Base-by-base conservation (phyloP, 306 rosid species). In the Trifolium repens region DNA sequence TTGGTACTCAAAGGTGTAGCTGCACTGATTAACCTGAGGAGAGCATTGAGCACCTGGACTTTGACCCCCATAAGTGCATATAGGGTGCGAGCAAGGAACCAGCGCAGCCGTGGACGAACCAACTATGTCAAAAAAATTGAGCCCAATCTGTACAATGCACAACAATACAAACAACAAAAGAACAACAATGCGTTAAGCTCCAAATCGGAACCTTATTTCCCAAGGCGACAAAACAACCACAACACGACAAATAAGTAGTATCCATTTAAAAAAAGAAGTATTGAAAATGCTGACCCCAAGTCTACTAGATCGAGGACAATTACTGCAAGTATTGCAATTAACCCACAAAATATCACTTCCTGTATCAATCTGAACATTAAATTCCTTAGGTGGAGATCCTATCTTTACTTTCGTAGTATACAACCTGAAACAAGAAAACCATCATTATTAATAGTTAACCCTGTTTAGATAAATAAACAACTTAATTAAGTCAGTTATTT, bases 331-430 rank as follows among this genome's bases (percentile, higher is more conserved):
- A 79, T 81, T 88, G 87, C 99, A 90, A 76, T 87, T 91, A 65
- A 94, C 86, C 99, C 99, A 94, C 88, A 94, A 87, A 76, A 90
- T 86, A 65, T 94, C 99, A 64, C 99, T 94, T 70, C 99, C 97
- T 2, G 97, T 90, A 78, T 92, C 99, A 71, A 94, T 90, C 87
- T 92, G 96, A 53, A 94, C 99, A 42, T 84, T 90, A 79, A 89
- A 94, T 80, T 94, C 97, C 80, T 62, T 89, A 5, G 97, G 96
- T 47, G 96, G 99, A 77, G 96, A 82, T 64, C 99, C 97, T 83
- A 94, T 78, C 85, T 88, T 92, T 55, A 94, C 96, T 84, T 88
- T 89, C 1, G 99, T 88, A 74, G 83, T 92, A 84, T 94, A 94
- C 77, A 94, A 80, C 90, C 99, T 94, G 71, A 22, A 22, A 80